Evolutionary conservation across 129 eudicot genomes (phyloP).

Genomic region (Flaveria sonorensis): DNA sequence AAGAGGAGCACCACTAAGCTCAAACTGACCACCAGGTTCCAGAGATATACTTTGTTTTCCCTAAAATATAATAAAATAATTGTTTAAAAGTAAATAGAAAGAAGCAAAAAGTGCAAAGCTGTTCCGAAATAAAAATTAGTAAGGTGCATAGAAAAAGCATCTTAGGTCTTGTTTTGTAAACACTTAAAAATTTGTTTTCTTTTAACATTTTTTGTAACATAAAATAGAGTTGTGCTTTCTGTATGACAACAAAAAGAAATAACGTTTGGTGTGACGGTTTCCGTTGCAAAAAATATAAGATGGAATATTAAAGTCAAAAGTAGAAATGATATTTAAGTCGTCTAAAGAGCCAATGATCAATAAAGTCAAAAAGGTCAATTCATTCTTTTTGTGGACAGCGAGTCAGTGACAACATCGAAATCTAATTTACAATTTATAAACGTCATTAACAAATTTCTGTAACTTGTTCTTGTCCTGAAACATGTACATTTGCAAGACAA

Average conservation of each 20-base stretch:
- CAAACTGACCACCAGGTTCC: slow-evolving; percentile 99
- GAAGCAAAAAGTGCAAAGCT: background rate
- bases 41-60: slow-evolving; percentile 95
- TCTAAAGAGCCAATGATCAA: background rate
- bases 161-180: background rate
- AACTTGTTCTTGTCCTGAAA: background rate
- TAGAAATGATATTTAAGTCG: background rate
- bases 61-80: slow-evolving; percentile 41
- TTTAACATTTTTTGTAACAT: background rate
- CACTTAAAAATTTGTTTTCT: background rate
- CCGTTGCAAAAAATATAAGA: background rate
- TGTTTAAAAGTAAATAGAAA: background rate
- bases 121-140: background rate
- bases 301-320: background rate
- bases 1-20: slow-evolving; percentile 99
- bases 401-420: background rate
- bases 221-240: background rate
- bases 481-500: background rate
- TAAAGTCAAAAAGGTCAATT: background rate
- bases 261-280: background rate
- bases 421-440: background rate
- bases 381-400: background rate
- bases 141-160: background rate
- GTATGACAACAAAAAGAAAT: background rate
- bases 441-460: background rate